Evolutionary conservation across 2,329 filamentous ascomycete genomes (phyloP).

Genomic region (Talaromyces islandicus): DNA sequence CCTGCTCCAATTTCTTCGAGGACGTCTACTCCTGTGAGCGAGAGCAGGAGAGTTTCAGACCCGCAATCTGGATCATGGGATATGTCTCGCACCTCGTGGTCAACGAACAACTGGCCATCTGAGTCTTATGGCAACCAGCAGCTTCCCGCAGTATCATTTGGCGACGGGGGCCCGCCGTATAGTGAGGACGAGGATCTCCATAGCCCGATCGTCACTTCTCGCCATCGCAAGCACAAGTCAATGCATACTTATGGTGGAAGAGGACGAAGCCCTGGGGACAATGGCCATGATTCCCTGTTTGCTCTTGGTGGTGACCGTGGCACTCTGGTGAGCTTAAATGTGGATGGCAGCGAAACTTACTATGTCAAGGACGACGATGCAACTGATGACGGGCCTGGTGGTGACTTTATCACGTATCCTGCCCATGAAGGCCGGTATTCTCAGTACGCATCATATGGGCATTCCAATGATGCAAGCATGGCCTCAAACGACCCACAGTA

Average conservation of each 20-base stretch:
- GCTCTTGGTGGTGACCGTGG: slow-evolving; percentile 55
- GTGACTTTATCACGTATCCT: slow-evolving; percentile 75
- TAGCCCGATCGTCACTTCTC: slow-evolving; percentile 76
- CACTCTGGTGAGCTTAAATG: slow-evolving; percentile 61
- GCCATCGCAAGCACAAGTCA: slow-evolving; percentile 81
- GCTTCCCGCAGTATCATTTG: slow-evolving; percentile 75
- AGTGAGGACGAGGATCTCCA: slow-evolving; percentile 94
- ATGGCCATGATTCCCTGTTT: slow-evolving; percentile 33
- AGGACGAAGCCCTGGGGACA: slow-evolving; percentile 42
- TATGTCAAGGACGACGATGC: slow-evolving; percentile 64
- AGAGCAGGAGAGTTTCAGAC: slow-evolving; percentile 75
- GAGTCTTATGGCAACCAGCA: slow-evolving; percentile 60
- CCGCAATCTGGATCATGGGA: slow-evolving; percentile 70
- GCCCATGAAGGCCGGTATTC: slow-evolving; percentile 58
- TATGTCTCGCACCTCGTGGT: slow-evolving; percentile 54
- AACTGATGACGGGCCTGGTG: slow-evolving; percentile 61
- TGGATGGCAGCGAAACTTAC: slow-evolving; percentile 68
- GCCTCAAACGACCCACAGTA: slow-evolving; percentile 49
- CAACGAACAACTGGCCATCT: slow-evolving; percentile 42
- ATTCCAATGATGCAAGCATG: slow-evolving; percentile 37
- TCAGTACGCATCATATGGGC: slow-evolving; percentile 13
- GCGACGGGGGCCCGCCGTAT: slow-evolving; percentile 75
- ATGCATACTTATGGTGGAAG: slow-evolving; percentile 35
- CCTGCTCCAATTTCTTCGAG: slow-evolving; percentile 76
- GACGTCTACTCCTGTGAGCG: slow-evolving; percentile 77